These are phyloP conservation scores for Earliella scabrosa DNA, from an alignment of 1,284 basidiomycete species.

Conservation along the genomic window DNA sequence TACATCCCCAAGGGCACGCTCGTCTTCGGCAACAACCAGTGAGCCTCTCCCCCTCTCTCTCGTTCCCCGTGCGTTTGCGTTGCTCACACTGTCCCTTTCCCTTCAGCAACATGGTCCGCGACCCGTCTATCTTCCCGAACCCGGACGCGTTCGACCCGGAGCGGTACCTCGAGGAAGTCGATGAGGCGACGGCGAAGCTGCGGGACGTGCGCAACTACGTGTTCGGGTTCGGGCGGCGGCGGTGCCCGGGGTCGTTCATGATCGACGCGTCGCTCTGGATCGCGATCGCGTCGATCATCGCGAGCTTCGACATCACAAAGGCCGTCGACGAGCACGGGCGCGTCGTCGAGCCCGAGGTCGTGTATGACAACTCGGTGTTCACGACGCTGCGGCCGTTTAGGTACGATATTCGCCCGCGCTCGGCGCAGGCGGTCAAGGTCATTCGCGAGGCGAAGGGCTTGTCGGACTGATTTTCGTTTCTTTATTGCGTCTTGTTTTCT, in stretches of 20 bases:
- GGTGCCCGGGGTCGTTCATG: conserved; percentile 51
- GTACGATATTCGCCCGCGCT: conserved; percentile 35
- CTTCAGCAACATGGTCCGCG: conserved; percentile 40
- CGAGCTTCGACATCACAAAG: conserved; percentile 46
- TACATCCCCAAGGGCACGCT: conserved; percentile 40
- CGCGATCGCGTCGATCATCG: conserved; percentile 47
- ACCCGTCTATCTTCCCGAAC: conserved; percentile 41
- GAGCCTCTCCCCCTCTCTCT: conserved; percentile 1
- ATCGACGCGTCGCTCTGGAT: conserved; percentile 54
- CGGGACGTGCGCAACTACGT: conserved; percentile 39
- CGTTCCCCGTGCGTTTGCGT: neutral
- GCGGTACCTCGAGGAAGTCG: conserved; percentile 36
- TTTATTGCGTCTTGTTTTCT: no score
- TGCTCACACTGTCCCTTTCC: neutral
- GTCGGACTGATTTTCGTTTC: conserved; percentile 10
- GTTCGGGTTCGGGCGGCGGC: conserved; percentile 40
- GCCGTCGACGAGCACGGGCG: conserved; percentile 45
- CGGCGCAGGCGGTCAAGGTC: conserved; percentile 30
- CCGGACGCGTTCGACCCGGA: conserved; percentile 43
- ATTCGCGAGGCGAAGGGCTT: conserved; percentile 29
- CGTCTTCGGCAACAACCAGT: conserved; percentile 43
- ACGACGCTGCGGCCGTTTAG: conserved; percentile 41
- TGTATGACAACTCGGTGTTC: conserved; percentile 46
- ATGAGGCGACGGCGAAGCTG: conserved; percentile 30
- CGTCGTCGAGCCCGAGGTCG: conserved; percentile 42